These are phyloP conservation scores for Ramaria rubella DNA, from an alignment of 768 basidiomycete species.

Conservation along the genomic window DNA sequence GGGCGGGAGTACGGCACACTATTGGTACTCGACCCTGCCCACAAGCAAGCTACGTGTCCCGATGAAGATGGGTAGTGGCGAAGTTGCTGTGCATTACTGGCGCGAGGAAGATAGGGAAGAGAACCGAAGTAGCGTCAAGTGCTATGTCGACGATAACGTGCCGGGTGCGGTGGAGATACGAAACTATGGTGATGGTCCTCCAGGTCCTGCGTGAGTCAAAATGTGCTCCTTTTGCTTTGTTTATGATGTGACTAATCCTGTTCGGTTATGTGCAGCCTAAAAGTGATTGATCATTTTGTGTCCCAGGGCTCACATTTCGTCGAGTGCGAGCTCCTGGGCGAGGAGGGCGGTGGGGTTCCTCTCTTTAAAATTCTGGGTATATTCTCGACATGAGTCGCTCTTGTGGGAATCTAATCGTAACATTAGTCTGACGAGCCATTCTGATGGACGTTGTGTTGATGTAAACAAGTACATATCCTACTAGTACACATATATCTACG, in stretches of 20 bases:
- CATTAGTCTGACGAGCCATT: not conserved
- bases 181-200: constrained; percentile 62
- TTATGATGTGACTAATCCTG: not conserved
- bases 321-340: constrained; percentile 83
- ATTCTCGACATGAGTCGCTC: constrained; percentile 63
- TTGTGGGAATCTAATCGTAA: not conserved
- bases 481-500: not conserved
- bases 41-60: constrained; percentile 79
- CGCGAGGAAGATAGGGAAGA: constrained; percentile 47
- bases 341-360: constrained; percentile 74
- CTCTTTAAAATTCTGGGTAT: constrained; percentile 90
- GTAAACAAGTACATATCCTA: not conserved
- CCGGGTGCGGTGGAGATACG: constrained; percentile 67
- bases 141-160: constrained; percentile 98
- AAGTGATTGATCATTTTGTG: constrained; percentile 83
- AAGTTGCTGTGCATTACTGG: constrained; percentile 87
- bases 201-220: constrained; percentile 67
- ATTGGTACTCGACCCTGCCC: constrained; percentile 88
- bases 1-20: constrained; percentile 57
- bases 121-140: constrained; percentile 67
- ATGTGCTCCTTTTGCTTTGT: not conserved
- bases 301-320: constrained; percentile 87
- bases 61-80: constrained; percentile 79
- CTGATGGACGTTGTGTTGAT: not conserved
- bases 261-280: constrained; percentile 43